Conservation (phyloP, 768 basidiomycete species). For the Fistulinella prunicolor region DNA sequence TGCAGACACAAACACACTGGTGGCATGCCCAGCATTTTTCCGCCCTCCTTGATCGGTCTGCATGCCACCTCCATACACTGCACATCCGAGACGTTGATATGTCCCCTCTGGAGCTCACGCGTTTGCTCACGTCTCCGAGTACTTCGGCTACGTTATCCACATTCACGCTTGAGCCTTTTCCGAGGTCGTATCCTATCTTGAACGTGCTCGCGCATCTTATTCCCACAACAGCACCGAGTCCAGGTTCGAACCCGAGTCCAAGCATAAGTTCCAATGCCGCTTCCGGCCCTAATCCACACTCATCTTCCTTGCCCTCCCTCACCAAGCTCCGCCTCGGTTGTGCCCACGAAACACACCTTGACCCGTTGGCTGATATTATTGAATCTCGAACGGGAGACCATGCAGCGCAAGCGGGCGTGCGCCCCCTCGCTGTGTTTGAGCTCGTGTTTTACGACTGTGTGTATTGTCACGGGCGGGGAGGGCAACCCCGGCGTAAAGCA, state of each 20-base stretch:
- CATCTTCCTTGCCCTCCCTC: slow-evolving; percentile 14
- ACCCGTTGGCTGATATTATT: slow-evolving; percentile 15
- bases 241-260: neutral
- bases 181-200: slow-evolving; percentile 14
- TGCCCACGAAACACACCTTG: slow-evolving; percentile 20
- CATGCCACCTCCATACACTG: slow-evolving; percentile 18
- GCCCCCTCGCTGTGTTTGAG: slow-evolving; percentile 14
- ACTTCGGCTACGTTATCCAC: slow-evolving; percentile 15
- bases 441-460: slow-evolving; percentile 26
- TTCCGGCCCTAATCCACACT: neutral
- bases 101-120: slow-evolving; percentile 18
- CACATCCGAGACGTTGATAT: slow-evolving; percentile 21
- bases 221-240: neutral
- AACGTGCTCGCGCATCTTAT: slow-evolving; percentile 17
- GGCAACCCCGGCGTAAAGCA: slow-evolving; percentile 11
- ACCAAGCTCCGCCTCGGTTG: slow-evolving; percentile 21
- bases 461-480: slow-evolving; percentile 6
- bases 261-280: neutral
- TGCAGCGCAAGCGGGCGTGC: slow-evolving; percentile 11
- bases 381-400: slow-evolving; percentile 14
- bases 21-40: slow-evolving; percentile 24
- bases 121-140: slow-evolving; percentile 18
- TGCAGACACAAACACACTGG: slow-evolving; percentile 7
- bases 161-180: slow-evolving; percentile 26
- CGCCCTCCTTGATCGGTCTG: slow-evolving; percentile 21